Percentiles rank a stretch among this genome's conserved stretches.
phyloP scores from a whole-genome alignment of 371 early-diverging fungal genomes.

The Chytridium lagenaria region DNA sequence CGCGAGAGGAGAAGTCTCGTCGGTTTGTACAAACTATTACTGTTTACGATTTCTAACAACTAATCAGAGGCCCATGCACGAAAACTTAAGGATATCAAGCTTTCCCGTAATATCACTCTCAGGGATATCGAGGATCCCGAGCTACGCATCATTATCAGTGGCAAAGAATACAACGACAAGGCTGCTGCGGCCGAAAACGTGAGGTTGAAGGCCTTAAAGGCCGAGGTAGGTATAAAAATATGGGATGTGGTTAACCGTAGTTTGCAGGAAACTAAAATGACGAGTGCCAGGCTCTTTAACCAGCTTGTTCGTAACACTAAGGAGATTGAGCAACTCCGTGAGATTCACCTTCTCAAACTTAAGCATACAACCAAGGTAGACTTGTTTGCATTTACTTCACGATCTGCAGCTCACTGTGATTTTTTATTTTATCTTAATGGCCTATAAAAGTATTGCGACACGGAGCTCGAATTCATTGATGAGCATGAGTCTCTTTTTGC shows the following conservation, averaged over 20 bases:
- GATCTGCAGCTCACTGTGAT: too few relatives aligned
- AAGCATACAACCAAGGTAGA: slow-evolving; percentile 42
- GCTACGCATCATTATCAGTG: slow-evolving; percentile 29
- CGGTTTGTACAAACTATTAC: background rate
- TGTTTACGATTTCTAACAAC: background rate
- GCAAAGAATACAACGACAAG: slow-evolving; percentile 32
- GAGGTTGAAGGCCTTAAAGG: background rate
- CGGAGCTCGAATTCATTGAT: slow-evolving; percentile 33
- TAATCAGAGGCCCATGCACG: slow-evolving; percentile 27
- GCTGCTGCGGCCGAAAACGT: slow-evolving; percentile 23
- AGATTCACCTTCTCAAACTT: slow-evolving; percentile 42
- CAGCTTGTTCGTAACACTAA: slow-evolving; percentile 46
- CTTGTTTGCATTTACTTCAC: too few relatives aligned
- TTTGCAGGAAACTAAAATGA: slow-evolving; percentile 34
- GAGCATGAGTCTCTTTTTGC: slow-evolving; percentile 40
- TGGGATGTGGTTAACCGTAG: too few relatives aligned
- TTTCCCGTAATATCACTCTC: slow-evolving; percentile 26
- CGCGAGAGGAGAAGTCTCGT: slow-evolving; percentile 24
- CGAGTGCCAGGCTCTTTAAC: slow-evolving; percentile 41
- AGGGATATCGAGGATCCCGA: slow-evolving; percentile 38
- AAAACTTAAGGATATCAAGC: slow-evolving; percentile 25
- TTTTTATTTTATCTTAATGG: background rate
- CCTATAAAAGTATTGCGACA: slow-evolving; percentile 21
- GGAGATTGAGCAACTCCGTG: slow-evolving; percentile 50
- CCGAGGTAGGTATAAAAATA: background rate